Base-by-base conservation (phyloP, 148 eudicot species). In the Rhododendron williamsianum region DNA sequence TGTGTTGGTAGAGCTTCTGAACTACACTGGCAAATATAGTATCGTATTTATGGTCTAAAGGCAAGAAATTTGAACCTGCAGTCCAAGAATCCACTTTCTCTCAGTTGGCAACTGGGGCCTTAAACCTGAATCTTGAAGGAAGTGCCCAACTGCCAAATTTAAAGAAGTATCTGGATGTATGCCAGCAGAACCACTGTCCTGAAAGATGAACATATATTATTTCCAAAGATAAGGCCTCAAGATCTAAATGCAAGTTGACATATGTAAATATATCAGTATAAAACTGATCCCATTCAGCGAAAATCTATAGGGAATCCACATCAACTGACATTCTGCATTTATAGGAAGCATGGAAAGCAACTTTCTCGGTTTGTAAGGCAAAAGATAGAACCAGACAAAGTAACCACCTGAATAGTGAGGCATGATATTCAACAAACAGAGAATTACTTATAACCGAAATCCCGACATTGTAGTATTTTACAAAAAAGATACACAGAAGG, bases 81-180 rank as follows among this genome's bases (percentile, higher is more conserved):
- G 88, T 48, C 94, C 94, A 78, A 91, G 89, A 81, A 85, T 43
- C 94, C 94, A 92, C 84, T 89, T 91, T 86, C 84, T 90, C 82
- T 89, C 89, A 82, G 65, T 87, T 25, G 87, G 78, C 25, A 87
- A 56, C 56, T 80, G 90, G 78, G 87, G 84, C 77, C 84, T 80
- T 81, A 76, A 18, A 86, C 81, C 82, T 51, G 82, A 78, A 43
- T 84, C 89, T 78, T 60, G 88, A 45, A 83, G 81, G 60, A 84
- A 65, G 60, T 60, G 54, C 9, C 73, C 84, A 81, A 36, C 84
- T 78, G 84, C 48, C 67, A 81, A 43, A 76, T 49, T 87, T 51
- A 52, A 43, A 76, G 86, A 80, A 86, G 45, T 85, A 74, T 90
- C 84, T 30, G 84, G 88, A 82, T 43, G 65, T 78, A 85, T 51